A percentile compares a stretch with the other conserved stretches of the same genome.
These are phyloP conservation scores for Candida sp. DNA, from an alignment of 1,139 yeast species.

Conservation along the genomic window DNA sequence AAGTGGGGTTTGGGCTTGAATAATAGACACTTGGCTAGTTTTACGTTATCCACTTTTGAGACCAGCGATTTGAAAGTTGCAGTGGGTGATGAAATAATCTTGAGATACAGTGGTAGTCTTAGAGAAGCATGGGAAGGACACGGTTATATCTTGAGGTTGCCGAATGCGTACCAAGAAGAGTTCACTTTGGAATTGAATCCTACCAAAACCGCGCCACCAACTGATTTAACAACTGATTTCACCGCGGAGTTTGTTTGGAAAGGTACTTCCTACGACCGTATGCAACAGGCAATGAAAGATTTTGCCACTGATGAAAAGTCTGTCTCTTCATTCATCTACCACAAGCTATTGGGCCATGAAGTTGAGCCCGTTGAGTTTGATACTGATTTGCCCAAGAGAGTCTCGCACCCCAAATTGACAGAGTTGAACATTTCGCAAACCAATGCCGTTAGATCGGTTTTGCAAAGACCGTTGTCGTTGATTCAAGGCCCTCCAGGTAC, in stretches of 20 bases:
- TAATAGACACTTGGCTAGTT: conserved; percentile 70
- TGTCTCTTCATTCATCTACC: conserved; percentile 79
- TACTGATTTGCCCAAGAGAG: conserved; percentile 58
- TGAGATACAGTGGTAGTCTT: conserved; percentile 59
- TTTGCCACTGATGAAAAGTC: conserved; percentile 79
- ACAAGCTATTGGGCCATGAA: conserved; percentile 83
- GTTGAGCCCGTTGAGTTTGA: conserved; percentile 68
- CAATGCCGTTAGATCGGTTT: conserved; percentile 74
- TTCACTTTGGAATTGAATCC: conserved; percentile 73
- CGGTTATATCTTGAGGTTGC: conserved; percentile 77
- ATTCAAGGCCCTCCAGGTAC: conserved; percentile 99
- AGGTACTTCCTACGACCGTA: conserved; percentile 80
- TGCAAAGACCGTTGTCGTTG: conserved; percentile 77
- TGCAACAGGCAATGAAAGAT: conserved; percentile 75
- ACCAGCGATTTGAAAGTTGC: conserved; percentile 72
- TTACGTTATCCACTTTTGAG: conserved; percentile 71
- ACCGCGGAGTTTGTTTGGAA: conserved; percentile 93
- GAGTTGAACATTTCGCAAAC: conserved; percentile 79
- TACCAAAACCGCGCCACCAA: conserved; percentile 57
- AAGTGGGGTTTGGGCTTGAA: conserved; percentile 77
- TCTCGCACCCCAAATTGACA: conserved; percentile 71
- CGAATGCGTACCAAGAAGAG: conserved; percentile 69
- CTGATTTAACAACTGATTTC: conserved; percentile 66
- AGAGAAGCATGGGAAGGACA: conserved; percentile 67
- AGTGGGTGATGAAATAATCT: conserved; percentile 81